A percentile compares a stretch with the other conserved stretches of the same genome.
These are phyloP conservation scores for Tetrahymena elliotti DNA, from an alignment of 73 alveolate genomes.

Conservation along the genomic window DNA sequence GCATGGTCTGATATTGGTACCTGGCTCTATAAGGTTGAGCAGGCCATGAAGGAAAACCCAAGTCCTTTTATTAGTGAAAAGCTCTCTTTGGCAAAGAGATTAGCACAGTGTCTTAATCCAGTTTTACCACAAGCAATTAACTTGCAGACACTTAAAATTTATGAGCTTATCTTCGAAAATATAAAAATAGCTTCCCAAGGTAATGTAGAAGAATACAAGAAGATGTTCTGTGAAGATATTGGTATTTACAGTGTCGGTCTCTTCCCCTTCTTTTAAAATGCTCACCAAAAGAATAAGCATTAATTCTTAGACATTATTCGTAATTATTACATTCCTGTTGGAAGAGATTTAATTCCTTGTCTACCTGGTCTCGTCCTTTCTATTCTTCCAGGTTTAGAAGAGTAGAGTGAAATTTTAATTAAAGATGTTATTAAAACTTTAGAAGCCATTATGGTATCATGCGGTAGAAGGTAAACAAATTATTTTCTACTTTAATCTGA, in stretches of 20 bases:
- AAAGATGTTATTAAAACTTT: slow-evolving; percentile 5
- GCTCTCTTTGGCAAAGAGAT: slow-evolving; percentile 26
- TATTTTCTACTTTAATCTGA: background rate
- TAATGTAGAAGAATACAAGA: slow-evolving; percentile 3
- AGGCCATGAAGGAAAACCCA: slow-evolving; percentile 27
- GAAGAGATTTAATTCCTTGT: slow-evolving; percentile 37
- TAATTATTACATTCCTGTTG: slow-evolving; percentile 33
- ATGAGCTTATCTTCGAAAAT: slow-evolving; percentile 30
- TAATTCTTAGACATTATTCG: slow-evolving; percentile 12
- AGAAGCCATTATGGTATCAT: slow-evolving; percentile 4
- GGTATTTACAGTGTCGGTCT: slow-evolving; percentile 30
- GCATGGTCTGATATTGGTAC: slow-evolving; percentile 46
- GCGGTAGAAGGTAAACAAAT: slow-evolving; percentile 17
- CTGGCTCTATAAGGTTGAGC: slow-evolving; percentile 22
- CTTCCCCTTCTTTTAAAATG: slow-evolving; percentile 40
- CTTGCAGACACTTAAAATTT: slow-evolving; percentile 12
- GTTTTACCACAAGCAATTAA: slow-evolving; percentile 13
- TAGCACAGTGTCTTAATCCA: slow-evolving; percentile 44
- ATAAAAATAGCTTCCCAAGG: slow-evolving; percentile 7
- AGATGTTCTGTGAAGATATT: slow-evolving; percentile 22
- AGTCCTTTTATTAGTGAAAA: slow-evolving; percentile 33
- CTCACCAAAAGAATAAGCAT: slow-evolving; percentile 29
- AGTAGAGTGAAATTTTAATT: slow-evolving; percentile 4
- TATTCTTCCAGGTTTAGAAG: slow-evolving; percentile 39
- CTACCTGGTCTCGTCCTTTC: slow-evolving; percentile 30